Evolutionary conservation across 2,329 filamentous ascomycete species (phyloP).

Genomic region (Epichloe glyceriae): DNA sequence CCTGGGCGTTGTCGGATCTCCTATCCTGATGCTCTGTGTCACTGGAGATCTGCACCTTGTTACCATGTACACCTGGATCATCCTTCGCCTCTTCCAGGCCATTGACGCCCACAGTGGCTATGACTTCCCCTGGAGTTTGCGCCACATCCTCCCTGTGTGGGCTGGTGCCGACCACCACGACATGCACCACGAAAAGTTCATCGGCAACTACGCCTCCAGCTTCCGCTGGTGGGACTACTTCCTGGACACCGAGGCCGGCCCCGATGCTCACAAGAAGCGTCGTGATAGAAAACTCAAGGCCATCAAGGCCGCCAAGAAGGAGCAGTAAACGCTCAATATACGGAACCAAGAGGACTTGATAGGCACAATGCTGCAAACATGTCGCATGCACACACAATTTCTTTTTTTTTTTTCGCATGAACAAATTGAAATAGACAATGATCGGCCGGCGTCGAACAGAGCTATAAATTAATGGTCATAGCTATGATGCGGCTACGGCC

Average conservation of each 20-base stretch:
- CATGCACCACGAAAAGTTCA: slow-evolving; percentile 94
- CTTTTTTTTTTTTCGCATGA: background rate
- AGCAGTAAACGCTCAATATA: slow-evolving; percentile 34
- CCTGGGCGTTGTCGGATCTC: slow-evolving; percentile 68
- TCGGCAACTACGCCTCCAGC: slow-evolving; percentile 94
- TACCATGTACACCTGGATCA: slow-evolving; percentile 97
- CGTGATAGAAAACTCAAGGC: slow-evolving; percentile 62
- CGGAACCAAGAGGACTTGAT: background rate
- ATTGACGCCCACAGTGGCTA: slow-evolving; percentile 97
- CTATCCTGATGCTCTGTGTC: slow-evolving; percentile 70
- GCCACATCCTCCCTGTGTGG: slow-evolving; percentile 96
- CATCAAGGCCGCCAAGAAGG: slow-evolving; percentile 49
- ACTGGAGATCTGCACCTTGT: slow-evolving; percentile 84
- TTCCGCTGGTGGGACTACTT: slow-evolving; percentile 98
- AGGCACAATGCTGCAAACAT: background rate
- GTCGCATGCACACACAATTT: background rate
- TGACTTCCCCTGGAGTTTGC: slow-evolving; percentile 94
- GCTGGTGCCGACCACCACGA: slow-evolving; percentile 95
- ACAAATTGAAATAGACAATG: background rate
- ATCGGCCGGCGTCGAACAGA: background rate
- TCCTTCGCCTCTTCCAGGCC: slow-evolving; percentile 86
- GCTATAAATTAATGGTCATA: slow-evolving; percentile 7
- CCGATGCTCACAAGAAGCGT: slow-evolving; percentile 73
- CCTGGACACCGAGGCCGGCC: slow-evolving; percentile 84
- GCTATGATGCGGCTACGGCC: slow-evolving; percentile 9